phyloP scores from a whole-genome alignment of 805 yeast species.

The Candida taoyuanica region DNA sequence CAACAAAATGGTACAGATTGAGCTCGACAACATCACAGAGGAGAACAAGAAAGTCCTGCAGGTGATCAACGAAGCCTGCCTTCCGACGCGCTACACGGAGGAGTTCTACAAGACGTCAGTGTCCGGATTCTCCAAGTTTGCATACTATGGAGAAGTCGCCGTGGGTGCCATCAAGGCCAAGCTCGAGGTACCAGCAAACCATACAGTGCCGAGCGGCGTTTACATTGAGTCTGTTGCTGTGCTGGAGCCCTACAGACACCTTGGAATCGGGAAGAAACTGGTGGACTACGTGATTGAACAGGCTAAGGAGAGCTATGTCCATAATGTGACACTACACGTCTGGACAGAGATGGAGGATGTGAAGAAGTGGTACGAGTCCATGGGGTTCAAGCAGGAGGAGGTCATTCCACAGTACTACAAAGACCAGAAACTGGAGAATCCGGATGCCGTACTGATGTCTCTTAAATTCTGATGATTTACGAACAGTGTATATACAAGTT shows the following conservation, averaged over 20 bases:
- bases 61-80: slow-evolving; percentile 46
- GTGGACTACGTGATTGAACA: slow-evolving; percentile 52
- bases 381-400: slow-evolving; percentile 42
- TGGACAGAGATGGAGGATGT: slow-evolving; percentile 40
- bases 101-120: slow-evolving; percentile 47
- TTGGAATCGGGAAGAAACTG: slow-evolving; percentile 58
- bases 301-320: slow-evolving; percentile 50
- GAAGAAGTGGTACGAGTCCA: slow-evolving; percentile 45
- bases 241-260: slow-evolving; percentile 53
- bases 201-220: slow-evolving; percentile 47
- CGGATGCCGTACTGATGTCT: slow-evolving; percentile 43
- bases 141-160: slow-evolving; percentile 70
- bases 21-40: slow-evolving; percentile 53
- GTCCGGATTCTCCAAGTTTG: slow-evolving; percentile 50
- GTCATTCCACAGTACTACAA: slow-evolving; percentile 43
- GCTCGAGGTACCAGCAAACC: slow-evolving; percentile 39
- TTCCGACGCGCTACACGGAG: slow-evolving; percentile 50
- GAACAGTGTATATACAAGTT: slow-evolving; percentile 1
- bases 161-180: slow-evolving; percentile 72
- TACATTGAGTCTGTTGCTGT: slow-evolving; percentile 70
- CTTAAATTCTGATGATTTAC: slow-evolving; percentile 15
- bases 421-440: slow-evolving; percentile 38
- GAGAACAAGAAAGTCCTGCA: slow-evolving; percentile 58
- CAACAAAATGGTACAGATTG: slow-evolving; percentile 23
- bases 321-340: slow-evolving; percentile 50